phyloP scores from a whole-genome alignment of 495 filamentous ascomycete genomes.

The Thermothielavioides terrestris region DNA sequence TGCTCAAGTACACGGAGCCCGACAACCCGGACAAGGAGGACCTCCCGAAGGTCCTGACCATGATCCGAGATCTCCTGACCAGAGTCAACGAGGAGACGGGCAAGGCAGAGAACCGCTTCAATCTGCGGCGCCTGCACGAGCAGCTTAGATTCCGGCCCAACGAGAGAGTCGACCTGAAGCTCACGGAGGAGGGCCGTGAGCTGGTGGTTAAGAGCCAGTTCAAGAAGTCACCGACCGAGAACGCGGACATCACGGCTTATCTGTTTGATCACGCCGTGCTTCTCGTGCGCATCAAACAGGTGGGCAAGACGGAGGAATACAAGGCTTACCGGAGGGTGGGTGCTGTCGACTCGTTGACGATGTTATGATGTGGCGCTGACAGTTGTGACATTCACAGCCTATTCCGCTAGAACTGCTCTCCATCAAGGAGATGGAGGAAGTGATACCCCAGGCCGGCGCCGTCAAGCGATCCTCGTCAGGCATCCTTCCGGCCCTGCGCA shows the following conservation, averaged over 20 bases:
- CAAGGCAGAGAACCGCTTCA: constrained; percentile 96
- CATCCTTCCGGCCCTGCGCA: constrained; percentile 66
- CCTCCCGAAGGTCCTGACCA: constrained; percentile 74
- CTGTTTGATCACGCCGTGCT: constrained; percentile 94
- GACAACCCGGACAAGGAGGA: constrained; percentile 84
- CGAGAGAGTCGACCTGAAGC: constrained; percentile 86
- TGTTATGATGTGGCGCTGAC: not conserved
- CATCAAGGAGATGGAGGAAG: constrained; percentile 93
- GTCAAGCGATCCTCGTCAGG: constrained; percentile 87
- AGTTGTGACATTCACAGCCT: constrained; percentile 52
- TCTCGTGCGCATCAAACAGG: constrained; percentile 75
- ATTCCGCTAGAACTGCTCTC: constrained; percentile 91
- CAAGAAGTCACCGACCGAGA: constrained; percentile 84
- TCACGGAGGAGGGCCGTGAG: constrained; percentile 88
- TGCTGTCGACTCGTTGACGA: not conserved
- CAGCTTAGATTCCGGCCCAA: constrained; percentile 79
- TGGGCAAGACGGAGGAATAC: constrained; percentile 88
- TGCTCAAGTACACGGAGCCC: constrained; percentile 78
- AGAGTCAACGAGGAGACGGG: constrained; percentile 92
- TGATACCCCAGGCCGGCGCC: constrained; percentile 66
- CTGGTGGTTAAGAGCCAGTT: constrained; percentile 85
- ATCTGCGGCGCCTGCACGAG: constrained; percentile 80
- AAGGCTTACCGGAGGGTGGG: constrained; percentile 78
- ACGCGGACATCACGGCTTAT: constrained; percentile 84
- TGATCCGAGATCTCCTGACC: constrained; percentile 79